Conservation (phyloP, 768 basidiomycete genomes). For the Cantharellus cinnabarinus region DNA sequence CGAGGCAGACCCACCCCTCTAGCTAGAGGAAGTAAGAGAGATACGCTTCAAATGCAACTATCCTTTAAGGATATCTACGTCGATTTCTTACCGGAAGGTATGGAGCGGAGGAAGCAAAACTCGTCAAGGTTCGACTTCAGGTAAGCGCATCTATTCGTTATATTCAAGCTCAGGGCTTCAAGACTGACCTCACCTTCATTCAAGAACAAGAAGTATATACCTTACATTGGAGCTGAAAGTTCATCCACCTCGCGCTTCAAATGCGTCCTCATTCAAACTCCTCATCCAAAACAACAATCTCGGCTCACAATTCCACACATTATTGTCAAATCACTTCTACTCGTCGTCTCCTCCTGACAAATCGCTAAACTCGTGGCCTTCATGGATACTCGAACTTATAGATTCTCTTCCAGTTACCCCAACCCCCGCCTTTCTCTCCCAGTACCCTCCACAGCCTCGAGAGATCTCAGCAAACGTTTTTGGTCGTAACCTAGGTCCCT, state of each 20-base stretch:
- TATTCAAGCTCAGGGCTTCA: no score
- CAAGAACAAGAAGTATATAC: constrained; percentile 32
- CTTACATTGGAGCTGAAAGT: constrained; percentile 59
- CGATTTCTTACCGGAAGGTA: constrained; percentile 59
- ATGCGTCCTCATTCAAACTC: constrained; percentile 18
- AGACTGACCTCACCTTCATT: not conserved
- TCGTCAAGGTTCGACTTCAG: constrained; percentile 68
- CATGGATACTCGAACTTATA: not conserved
- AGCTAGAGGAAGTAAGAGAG: constrained; percentile 30
- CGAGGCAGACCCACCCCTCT: constrained; percentile 15
- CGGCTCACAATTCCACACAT: constrained; percentile 26
- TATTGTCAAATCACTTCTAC: constrained; percentile 23
- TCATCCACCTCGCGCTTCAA: constrained; percentile 20
- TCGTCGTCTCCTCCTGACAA: constrained; percentile 8
- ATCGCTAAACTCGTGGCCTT: not conserved
- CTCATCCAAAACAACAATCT: constrained; percentile 46
- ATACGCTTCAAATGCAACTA: constrained; percentile 47
- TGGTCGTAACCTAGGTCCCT: not conserved
- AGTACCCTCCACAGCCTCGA: constrained; percentile 1
- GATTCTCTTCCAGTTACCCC: not conserved
- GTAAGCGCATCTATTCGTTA: constrained; percentile 25
- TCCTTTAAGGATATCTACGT: constrained; percentile 48
- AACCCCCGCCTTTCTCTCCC: constrained; percentile 32
- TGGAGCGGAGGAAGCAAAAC: constrained; percentile 58
- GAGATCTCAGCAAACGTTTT: not conserved